Percentiles rank a stretch among this genome's conserved stretches.
These are phyloP conservation scores for Pseudodiploospora longispora DNA, from an alignment of 2,329 filamentous ascomycete species.

Conservation along the genomic window DNA sequence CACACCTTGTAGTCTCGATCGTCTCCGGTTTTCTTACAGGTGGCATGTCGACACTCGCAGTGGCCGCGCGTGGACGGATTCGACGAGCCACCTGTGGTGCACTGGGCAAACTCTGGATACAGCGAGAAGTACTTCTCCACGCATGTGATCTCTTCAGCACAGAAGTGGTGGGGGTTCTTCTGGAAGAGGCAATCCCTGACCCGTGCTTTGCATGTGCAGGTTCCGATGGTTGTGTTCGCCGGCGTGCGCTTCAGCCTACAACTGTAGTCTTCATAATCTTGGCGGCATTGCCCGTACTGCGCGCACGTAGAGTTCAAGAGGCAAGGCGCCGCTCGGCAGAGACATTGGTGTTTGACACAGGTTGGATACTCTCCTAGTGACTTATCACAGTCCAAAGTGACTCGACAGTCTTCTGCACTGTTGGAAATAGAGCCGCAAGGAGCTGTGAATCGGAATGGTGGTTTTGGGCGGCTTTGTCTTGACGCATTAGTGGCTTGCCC, in stretches of 20 bases:
- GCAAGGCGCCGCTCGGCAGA: constrained; percentile 7
- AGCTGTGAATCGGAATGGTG: constrained; percentile 5
- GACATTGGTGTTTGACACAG: constrained; percentile 7
- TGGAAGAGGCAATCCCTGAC: constrained; percentile 3
- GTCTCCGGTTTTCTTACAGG: constrained; percentile 1
- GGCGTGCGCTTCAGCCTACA: background rate
- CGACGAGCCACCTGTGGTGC: constrained; percentile 4
- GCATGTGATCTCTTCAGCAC: background rate
- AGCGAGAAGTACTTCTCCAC: constrained; percentile 6
- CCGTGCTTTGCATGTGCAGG: constrained; percentile 4
- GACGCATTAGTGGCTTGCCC: background rate
- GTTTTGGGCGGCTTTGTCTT: background rate
- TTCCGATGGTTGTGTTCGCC: background rate
- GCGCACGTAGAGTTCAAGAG: constrained; percentile 1
- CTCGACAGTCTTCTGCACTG: constrained; percentile 9
- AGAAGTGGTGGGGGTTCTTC: constrained; percentile 4
- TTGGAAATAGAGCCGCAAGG: constrained; percentile 1
- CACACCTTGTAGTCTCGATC: constrained; percentile 5
- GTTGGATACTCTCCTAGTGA: constrained; percentile 3
- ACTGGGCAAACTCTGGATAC: constrained; percentile 10
- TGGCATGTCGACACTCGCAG: constrained; percentile 8
- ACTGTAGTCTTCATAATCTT: constrained; percentile 5
- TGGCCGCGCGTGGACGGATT: constrained; percentile 2
- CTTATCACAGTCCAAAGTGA: constrained; percentile 7
- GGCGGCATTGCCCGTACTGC: constrained; percentile 4